Evolutionary conservation across 306 rosid genomes (phyloP), one percentile per base, ranked within the genome.

Genomic region (Lathyrus sativus): DNA sequence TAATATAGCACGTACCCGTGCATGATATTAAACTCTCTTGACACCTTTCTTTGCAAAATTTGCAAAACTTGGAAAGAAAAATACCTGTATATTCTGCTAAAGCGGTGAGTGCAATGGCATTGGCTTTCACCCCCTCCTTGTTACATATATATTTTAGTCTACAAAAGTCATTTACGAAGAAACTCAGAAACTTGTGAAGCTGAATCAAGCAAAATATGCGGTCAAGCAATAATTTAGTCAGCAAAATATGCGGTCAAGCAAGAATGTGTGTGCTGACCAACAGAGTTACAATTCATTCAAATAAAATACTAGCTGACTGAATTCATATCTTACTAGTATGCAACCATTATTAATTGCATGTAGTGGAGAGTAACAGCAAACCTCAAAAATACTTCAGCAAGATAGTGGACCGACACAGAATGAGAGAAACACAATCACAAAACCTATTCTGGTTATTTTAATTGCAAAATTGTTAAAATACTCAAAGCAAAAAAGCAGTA

Each of bases 91-190:
- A 85, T 44, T 88, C 88, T 19, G 93, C 96, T 46, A 92, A 88
- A 39, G 96, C 88, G 62, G 91, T 83, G 68, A 92, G 91, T 48
- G 91, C 96, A 53, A 85, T 76, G 55, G 93, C 87, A 67, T 72
- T 86, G 33, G 85, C 78, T 86, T 85, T 90, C 90, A 87, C 84
- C 39, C 90, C 93, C 82, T 92, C 98, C 82, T 85, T 90, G 85
- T 82, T 88, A 71, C 98, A 92, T 77, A 92, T 88, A 82, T 90
- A 85, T 73, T 85, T 92, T 45, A 92, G 82, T 88, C 98, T 92
- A 71, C 54, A 76, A 70, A 43, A 35, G 63, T 22, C 56, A 63
- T 67, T 50, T 54, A 33, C 60, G 46, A 42, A 50, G 62, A 56
- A 50, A 51, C 19, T 28, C 9, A 50, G 62, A 56, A 50, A 51